Base-by-base conservation (phyloP, 1,284 basidiomycete genomes). In the Afroboletus lepidellus region DNA sequence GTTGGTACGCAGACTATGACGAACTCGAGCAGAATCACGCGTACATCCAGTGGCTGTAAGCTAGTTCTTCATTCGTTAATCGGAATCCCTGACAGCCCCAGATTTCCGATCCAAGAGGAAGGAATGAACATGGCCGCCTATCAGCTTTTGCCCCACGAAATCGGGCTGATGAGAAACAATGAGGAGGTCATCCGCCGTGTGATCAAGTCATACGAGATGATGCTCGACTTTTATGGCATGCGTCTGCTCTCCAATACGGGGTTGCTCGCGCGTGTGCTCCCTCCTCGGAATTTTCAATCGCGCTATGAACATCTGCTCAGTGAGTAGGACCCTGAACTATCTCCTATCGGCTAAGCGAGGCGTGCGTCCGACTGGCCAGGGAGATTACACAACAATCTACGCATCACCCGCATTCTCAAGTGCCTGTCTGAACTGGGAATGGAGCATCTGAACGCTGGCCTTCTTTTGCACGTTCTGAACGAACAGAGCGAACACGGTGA, bases 141-240 rank as follows among this genome's bases (percentile, higher is more conserved):
- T 58, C 83, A 84, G 32, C 74, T 90, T 24, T 81, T 84, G 59
- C 69, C 61, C 7, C 84, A 87, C 62, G 87, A 90, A 65, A 78
- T 84, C 39, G 65, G 73, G 16, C 68, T 74, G 21, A 88, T 90
- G 80, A 80, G 75, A 57, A 69, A 70, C 4, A 75, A 83, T 63
- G 64, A 75, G 30, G 62, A 61, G 44, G 74, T 87, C 41, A 65
- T 82, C 23, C 59, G 69, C 41, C 80, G 85, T 41, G 62, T 90
- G 23, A 51, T 83, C 4, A 70, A 69, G 29, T 89, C 87, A 5
- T 90, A 88, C 66, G 70, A 68, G 54, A 78, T 87, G 53, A 87
- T 88, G 84, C 77, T 88, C 9, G 83, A 85, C 61, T 89, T 89
- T 69, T 88, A 85, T 61, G 86, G 85, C 23, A 86, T 89, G 82